These are phyloP conservation scores for Kondoa malvinella DNA, from an alignment of 768 basidiomycete genomes.

Conservation along the genomic window DNA sequence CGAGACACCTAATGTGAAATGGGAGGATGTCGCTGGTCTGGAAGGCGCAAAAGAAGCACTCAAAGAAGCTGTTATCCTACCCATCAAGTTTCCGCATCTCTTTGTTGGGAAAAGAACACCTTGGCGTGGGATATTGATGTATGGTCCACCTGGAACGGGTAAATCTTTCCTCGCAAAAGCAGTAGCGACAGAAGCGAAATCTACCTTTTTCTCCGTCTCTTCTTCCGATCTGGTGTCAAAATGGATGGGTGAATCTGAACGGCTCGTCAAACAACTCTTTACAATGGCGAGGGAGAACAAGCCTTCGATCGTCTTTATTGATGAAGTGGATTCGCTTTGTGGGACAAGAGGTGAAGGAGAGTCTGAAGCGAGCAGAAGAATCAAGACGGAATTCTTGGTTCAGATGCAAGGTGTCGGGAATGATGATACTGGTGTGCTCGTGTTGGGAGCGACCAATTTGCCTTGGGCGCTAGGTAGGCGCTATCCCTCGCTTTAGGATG, in stretches of 20 bases:
- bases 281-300: constrained; percentile 89
- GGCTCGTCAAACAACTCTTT: constrained; percentile 89
- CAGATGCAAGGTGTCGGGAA: constrained; percentile 99
- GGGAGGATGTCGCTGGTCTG: constrained; percentile 97
- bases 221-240: constrained; percentile 92
- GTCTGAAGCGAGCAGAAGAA: constrained; percentile 85
- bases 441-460: constrained; percentile 93
- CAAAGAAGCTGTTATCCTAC: constrained; percentile 97
- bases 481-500: not conserved
- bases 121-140: constrained; percentile 87
- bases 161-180: constrained; percentile 96
- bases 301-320: constrained; percentile 96
- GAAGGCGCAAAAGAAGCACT: constrained; percentile 86
- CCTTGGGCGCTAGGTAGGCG: constrained; percentile 81
- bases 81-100: constrained; percentile 96
- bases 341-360: constrained; percentile 93
- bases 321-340: constrained; percentile 92
- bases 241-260: constrained; percentile 98
- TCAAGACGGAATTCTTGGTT: constrained; percentile 90
- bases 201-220: constrained; percentile 94
- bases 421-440: constrained; percentile 88
- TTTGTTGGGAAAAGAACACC: constrained; percentile 98
- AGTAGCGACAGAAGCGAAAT: constrained; percentile 96
- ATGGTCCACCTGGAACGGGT: constrained; percentile 94
- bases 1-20: constrained; percentile 87